A percentile compares a stretch with the other conserved stretches of the same genome.
Conservation (phyloP, 768 basidiomycete species). For the Mycena galopus region DNA sequence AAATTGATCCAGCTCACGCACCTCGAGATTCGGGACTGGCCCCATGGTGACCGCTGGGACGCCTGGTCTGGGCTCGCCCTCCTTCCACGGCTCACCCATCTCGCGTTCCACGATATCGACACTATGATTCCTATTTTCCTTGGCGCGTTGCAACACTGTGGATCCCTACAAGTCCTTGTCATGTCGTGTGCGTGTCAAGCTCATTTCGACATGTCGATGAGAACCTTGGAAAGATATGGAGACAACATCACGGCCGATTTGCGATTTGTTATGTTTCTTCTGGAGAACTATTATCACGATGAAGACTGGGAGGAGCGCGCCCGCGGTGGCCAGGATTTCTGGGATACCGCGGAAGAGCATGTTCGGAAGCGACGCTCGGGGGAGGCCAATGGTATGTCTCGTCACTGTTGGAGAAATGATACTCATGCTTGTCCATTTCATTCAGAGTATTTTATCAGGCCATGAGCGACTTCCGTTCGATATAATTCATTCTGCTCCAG, state of each 20-base stretch:
- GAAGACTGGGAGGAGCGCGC: neutral
- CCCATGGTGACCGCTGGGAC: neutral
- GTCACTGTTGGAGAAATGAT: too few relatives aligned
- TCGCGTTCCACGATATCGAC: slow-evolving; percentile 9
- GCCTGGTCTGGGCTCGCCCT: neutral
- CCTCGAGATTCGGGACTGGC: slow-evolving; percentile 15
- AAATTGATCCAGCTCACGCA: neutral
- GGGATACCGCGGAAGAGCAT: neutral
- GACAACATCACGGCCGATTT: neutral
- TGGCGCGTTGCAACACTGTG: neutral
- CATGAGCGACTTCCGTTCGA: too few relatives aligned
- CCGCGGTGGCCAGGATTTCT: slow-evolving; percentile 10
- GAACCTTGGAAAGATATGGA: neutral
- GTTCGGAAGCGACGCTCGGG: slow-evolving; percentile 9
- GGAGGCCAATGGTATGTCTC: neutral
- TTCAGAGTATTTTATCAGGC: too few relatives aligned
- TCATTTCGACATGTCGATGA: neutral
- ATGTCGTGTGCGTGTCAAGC: neutral
- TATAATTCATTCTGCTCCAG: too few relatives aligned
- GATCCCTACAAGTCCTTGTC: neutral
- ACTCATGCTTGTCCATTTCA: too few relatives aligned
- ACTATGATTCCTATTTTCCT: neutral
- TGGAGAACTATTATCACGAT: slow-evolving; percentile 1
- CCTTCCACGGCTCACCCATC: neutral
- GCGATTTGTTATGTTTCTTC: slow-evolving; percentile 3